A percentile compares a stretch with the other conserved stretches of the same genome.
Evolutionary conservation across 1,284 basidiomycete genomes (phyloP).

Genomic region (Inonotus obliquus): DNA sequence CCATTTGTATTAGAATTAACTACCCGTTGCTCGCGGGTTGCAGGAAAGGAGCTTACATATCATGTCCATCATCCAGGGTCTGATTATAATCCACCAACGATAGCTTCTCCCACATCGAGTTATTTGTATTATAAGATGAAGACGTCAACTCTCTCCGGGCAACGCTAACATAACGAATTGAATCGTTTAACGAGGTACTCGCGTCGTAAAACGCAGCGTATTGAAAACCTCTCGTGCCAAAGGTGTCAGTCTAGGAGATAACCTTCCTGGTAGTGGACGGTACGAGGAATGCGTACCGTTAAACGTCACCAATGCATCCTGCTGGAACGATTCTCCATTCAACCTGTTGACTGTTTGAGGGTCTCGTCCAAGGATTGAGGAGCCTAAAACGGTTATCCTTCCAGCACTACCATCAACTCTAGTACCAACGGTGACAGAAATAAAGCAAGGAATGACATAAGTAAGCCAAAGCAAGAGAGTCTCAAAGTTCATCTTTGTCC

Average conservation of each 20-base stretch:
- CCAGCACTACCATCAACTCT: neutral
- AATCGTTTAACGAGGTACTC: conserved; percentile 27
- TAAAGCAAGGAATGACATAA: neutral
- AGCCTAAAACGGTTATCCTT: conserved; percentile 21
- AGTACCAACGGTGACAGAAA: neutral
- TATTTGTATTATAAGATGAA: neutral
- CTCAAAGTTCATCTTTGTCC: neutral
- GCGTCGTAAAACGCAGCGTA: conserved; percentile 37
- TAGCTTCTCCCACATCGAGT: conserved; percentile 32
- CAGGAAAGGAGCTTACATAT: conserved; percentile 27
- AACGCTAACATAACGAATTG: conserved; percentile 33
- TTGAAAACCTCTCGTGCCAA: conserved; percentile 32
- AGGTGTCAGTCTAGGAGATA: neutral
- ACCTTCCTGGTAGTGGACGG: neutral
- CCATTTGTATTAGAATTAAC: neutral
- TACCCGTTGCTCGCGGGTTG: neutral
- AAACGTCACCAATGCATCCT: conserved; percentile 36
- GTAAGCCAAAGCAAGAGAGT: neutral
- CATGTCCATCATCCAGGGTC: conserved; percentile 39
- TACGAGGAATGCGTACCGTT: conserved; percentile 27
- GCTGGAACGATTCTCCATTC: conserved; percentile 43
- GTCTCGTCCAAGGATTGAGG: conserved; percentile 32
- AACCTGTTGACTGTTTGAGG: conserved; percentile 37
- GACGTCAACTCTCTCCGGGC: conserved; percentile 28
- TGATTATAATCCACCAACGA: conserved; percentile 37